A percentile compares a stretch with the other conserved stretches of the same genome.
Evolutionary conservation across 176 grass and related monocot genomes (phyloP).

Genomic region (Leersia perrieri): DNA sequence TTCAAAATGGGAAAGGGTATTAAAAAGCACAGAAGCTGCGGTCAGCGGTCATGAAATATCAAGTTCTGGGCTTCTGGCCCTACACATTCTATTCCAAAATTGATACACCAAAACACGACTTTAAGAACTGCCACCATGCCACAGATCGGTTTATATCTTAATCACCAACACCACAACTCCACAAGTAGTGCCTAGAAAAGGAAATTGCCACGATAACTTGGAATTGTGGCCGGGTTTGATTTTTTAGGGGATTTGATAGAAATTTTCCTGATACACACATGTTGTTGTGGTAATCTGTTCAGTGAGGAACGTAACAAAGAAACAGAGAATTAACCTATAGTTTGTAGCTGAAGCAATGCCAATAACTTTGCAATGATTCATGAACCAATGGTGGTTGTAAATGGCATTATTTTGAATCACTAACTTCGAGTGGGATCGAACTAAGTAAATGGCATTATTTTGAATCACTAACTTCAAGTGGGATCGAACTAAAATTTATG

Average conservation of each 20-base stretch:
- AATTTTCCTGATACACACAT: no score
- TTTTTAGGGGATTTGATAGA: no score
- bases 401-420: background rate
- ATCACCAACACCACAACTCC: no score
- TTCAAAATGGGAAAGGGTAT: slow-evolving; percentile 14
- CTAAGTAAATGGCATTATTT: background rate
- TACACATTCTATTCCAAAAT: background rate
- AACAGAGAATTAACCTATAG: no score
- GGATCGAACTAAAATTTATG: background rate
- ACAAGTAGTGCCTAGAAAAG: no score
- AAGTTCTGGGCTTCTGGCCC: background rate
- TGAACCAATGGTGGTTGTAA: background rate
- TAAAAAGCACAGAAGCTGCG: background rate
- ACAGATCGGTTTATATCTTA: no score
- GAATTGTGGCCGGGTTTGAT: no score
- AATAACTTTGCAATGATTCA: no score
- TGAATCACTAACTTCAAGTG: background rate
- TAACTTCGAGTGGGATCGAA: background rate
- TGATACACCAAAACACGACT: background rate
- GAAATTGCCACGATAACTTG: no score
- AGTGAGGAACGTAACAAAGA: no score
- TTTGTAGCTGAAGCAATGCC: no score
- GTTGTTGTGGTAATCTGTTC: no score
- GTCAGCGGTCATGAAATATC: background rate
- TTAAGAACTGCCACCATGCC: background rate